These are phyloP conservation scores for Fusarium concolor DNA, from an alignment of 2,329 filamentous ascomycete genomes.

Conservation along the genomic window DNA sequence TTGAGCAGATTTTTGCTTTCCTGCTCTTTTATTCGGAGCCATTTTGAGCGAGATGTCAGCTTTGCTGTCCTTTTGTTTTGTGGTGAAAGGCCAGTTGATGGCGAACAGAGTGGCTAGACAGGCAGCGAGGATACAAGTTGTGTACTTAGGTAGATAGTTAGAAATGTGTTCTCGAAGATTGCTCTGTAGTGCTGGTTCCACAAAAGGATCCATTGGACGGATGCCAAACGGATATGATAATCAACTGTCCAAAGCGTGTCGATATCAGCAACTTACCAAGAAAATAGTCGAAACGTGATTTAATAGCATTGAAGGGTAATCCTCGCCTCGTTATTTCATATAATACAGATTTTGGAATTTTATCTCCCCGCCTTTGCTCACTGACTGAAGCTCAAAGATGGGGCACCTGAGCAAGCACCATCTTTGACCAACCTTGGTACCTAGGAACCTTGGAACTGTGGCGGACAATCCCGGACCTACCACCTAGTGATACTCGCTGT, in stretches of 20 bases:
- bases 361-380: neutral
- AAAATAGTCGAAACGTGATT: neutral
- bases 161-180: conserved; percentile 39
- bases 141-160: conserved; percentile 6
- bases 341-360: conserved; percentile 1
- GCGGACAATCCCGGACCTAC: conserved; percentile 44
- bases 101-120: conserved; percentile 6
- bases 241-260: neutral
- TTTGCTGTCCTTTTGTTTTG: neutral
- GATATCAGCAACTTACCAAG: neutral
- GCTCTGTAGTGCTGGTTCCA: conserved; percentile 25
- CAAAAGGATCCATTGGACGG: conserved; percentile 22
- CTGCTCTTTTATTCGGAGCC: conserved; percentile 51
- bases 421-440: neutral
- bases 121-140: neutral
- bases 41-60: conserved; percentile 33
- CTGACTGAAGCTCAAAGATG: neutral
- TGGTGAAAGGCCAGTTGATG: conserved; percentile 10
- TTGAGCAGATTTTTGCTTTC: conserved; percentile 48
- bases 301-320: neutral
- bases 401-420: neutral
- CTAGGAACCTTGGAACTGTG: conserved; percentile 1
- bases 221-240: neutral
- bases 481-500: conserved; percentile 20
- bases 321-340: neutral